Conservation (phyloP, 2,329 filamentous ascomycete genomes). For the Nothopassalora personata region DNA sequence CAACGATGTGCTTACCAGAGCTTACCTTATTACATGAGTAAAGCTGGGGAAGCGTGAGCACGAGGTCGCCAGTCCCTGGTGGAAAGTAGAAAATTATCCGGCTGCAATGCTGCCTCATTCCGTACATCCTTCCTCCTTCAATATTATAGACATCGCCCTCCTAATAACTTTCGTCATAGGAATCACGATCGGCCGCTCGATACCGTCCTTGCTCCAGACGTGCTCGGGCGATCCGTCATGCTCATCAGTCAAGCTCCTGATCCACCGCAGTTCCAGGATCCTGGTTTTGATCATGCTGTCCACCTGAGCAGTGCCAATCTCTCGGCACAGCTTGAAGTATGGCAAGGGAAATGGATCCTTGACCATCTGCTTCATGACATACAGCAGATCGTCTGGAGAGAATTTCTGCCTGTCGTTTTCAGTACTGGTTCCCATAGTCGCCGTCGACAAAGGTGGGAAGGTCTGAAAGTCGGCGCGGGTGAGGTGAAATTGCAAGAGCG, state of each 20-base stretch:
- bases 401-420: slow-evolving; percentile 11
- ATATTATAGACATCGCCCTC: slow-evolving; percentile 17
- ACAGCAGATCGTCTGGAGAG: slow-evolving; percentile 10
- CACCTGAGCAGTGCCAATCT: slow-evolving; percentile 15
- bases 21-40: not conserved
- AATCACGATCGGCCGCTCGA: slow-evolving; percentile 14
- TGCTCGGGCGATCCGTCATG: slow-evolving; percentile 10
- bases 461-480: slow-evolving; percentile 13
- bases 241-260: slow-evolving; percentile 12
- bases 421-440: slow-evolving; percentile 10
- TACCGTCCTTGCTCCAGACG: slow-evolving; percentile 14
- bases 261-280: slow-evolving; percentile 18
- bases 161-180: slow-evolving; percentile 17
- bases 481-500: slow-evolving; percentile 16
- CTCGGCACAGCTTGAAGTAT: slow-evolving; percentile 17
- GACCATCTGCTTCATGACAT: slow-evolving; percentile 17
- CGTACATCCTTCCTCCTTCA: slow-evolving; percentile 9
- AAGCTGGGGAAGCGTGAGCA: not conserved
- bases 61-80: no score
- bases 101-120: not conserved
- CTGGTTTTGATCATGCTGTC: slow-evolving; percentile 19
- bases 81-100: no score
- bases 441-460: slow-evolving; percentile 13
- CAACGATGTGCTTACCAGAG: not conserved
- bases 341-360: slow-evolving; percentile 13